phyloP scores from a whole-genome alignment of 352 stramenopile genomes.

The Phytophthora hibernalis region DNA sequence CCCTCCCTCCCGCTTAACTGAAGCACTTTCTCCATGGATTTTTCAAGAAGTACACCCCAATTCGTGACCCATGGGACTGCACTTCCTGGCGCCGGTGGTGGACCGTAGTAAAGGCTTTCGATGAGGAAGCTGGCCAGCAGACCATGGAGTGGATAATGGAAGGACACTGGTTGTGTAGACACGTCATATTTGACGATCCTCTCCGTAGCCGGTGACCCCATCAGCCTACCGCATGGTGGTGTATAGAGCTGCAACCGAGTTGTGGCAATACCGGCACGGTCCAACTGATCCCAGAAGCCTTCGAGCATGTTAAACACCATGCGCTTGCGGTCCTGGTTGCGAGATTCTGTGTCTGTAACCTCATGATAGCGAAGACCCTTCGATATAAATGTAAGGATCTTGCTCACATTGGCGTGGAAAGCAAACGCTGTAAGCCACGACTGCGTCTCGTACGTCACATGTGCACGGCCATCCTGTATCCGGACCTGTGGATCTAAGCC shows the following conservation, averaged over 20 bases:
- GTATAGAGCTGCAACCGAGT: conserved; percentile 59
- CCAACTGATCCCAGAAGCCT: conserved; percentile 80
- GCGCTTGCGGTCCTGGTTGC: conserved; percentile 45
- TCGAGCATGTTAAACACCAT: conserved; percentile 82
- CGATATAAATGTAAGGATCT: conserved; percentile 63
- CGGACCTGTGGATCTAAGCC: conserved; percentile 79
- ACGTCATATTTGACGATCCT: conserved; percentile 85
- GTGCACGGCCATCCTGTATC: conserved; percentile 77
- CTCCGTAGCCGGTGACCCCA: conserved; percentile 47
- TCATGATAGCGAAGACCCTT: conserved; percentile 73
- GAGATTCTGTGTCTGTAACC: conserved; percentile 34
- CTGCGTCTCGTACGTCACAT: conserved; percentile 96
- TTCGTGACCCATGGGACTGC: conserved; percentile 48
- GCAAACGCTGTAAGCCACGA: conserved; percentile 95
- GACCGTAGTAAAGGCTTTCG: conserved; percentile 77
- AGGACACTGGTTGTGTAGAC: conserved; percentile 78
- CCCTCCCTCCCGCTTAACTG: conserved; percentile 25
- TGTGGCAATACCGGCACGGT: conserved; percentile 50
- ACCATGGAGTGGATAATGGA: conserved; percentile 91
- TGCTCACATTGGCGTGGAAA: conserved; percentile 82
- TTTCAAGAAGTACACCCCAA: conserved; percentile 59
- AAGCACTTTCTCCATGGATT: conserved; percentile 52
- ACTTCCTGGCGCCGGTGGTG: conserved; percentile 28
- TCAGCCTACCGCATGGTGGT: conserved; percentile 67
- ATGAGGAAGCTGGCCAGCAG: conserved; percentile 83